Conservation (phyloP, 2,329 filamentous ascomycete species). For the Talaromyces sp. region DNA sequence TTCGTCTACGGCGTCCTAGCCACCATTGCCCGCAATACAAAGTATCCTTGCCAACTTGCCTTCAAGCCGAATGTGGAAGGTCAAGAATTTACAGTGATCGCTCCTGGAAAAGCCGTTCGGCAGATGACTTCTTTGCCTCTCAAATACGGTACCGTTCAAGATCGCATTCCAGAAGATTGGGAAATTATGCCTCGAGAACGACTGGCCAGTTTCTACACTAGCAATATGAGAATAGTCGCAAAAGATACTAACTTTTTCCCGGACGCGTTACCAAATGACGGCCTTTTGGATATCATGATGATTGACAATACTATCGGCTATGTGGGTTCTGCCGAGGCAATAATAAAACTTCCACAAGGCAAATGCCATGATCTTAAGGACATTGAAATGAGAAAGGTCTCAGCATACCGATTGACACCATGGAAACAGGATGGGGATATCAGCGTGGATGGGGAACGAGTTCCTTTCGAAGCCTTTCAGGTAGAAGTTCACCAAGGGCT, state of each 20-base stretch:
- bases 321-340: background rate
- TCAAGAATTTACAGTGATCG: background rate
- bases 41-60: background rate
- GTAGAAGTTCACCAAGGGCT: background rate
- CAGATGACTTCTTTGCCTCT: background rate
- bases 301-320: background rate
- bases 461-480: background rate
- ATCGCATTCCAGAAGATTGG: background rate
- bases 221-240: background rate
- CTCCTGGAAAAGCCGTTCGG: background rate
- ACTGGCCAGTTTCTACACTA: background rate
- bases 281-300: background rate
- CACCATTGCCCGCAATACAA: background rate
- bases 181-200: background rate
- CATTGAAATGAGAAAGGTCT: background rate
- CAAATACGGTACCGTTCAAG: background rate
- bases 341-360: background rate
- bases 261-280: background rate
- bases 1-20: background rate
- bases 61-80: background rate
- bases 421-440: background rate
- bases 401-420: background rate
- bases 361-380: background rate
- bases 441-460: background rate
- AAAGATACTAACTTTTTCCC: background rate